Evolutionary conservation across 2,329 filamentous ascomycete species (phyloP).

Genomic region (Phaeosphaeriaceae sp.): DNA sequence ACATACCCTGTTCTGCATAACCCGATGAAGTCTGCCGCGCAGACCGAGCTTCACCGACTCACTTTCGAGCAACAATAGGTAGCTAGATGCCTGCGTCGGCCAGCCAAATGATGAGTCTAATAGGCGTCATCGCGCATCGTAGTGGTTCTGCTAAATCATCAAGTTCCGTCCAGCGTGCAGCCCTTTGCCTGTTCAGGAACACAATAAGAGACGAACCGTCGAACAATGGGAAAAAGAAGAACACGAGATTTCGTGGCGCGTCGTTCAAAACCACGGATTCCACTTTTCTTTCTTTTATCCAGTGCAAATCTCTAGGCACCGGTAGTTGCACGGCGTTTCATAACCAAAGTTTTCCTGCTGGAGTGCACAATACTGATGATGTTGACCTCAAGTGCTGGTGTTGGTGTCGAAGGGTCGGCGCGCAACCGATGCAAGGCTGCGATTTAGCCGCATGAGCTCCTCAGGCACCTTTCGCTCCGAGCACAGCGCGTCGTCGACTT

Average conservation of each 20-base stretch:
- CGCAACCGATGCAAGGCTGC: background rate
- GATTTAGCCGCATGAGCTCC: slow-evolving; percentile 3
- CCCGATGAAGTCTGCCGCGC: background rate
- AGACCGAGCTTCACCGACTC: background rate
- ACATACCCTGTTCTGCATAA: background rate
- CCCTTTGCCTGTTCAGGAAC: background rate
- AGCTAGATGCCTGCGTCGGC: no score
- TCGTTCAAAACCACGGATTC: background rate
- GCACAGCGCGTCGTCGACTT: background rate
- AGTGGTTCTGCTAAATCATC: no score
- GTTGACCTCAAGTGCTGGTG: no score
- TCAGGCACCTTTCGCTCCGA: background rate
- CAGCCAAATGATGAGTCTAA: background rate
- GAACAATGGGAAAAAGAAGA: background rate
- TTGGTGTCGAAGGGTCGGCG: no score
- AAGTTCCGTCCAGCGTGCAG: no score
- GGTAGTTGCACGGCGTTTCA: background rate
- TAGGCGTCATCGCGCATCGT: background rate
- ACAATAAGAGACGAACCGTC: background rate
- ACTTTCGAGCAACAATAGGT: background rate
- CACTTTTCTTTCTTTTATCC: background rate
- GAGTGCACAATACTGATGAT: slow-evolving; percentile 6
- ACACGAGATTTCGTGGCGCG: background rate
- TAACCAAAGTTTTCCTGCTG: background rate
- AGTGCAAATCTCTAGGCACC: background rate